phyloP scores from a whole-genome alignment of 208 protist genomes.

The Strigomonas culicis region DNA sequence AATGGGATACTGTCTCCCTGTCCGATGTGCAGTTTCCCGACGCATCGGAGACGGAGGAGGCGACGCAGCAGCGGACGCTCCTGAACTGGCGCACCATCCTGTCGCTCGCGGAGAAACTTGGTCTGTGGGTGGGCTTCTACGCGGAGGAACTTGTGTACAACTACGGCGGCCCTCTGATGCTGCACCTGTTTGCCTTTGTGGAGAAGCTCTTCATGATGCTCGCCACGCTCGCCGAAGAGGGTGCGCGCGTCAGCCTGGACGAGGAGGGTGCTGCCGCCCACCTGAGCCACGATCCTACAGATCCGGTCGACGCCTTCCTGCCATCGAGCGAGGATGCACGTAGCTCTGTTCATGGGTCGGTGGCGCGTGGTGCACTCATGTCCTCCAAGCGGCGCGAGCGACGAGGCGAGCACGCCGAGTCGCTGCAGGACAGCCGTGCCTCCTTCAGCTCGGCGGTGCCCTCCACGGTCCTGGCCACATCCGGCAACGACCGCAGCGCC shows the following conservation, averaged over 20 bases:
- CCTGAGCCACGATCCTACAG: no score
- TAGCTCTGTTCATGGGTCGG: neutral
- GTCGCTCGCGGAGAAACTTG: conserved; percentile 21
- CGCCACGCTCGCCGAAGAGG: conserved; percentile 62
- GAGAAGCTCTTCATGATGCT: conserved; percentile 71
- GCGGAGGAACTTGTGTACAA: conserved; percentile 47
- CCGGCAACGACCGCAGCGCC: neutral
- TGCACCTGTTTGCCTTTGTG: conserved; percentile 65
- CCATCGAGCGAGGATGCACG: no score
- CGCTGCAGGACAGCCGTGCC: neutral
- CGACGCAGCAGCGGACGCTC: neutral
- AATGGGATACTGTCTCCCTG: neutral
- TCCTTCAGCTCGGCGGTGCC: neutral
- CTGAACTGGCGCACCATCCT: conserved; percentile 27
- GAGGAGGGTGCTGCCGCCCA: conserved; percentile 25
- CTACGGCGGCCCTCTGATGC: conserved; percentile 42
- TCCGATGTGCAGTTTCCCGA: neutral
- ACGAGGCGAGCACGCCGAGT: neutral
- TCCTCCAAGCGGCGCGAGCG: neutral
- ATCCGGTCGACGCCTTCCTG: no score
- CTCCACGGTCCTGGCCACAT: neutral
- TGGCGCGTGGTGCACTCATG: neutral
- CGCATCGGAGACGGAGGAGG: neutral
- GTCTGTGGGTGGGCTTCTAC: conserved; percentile 35
- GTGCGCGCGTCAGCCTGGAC: conserved; percentile 28